Evolutionary conservation across 106 monocot genomes (phyloP).

Genomic region (Dactylorhiza incarnata): DNA sequence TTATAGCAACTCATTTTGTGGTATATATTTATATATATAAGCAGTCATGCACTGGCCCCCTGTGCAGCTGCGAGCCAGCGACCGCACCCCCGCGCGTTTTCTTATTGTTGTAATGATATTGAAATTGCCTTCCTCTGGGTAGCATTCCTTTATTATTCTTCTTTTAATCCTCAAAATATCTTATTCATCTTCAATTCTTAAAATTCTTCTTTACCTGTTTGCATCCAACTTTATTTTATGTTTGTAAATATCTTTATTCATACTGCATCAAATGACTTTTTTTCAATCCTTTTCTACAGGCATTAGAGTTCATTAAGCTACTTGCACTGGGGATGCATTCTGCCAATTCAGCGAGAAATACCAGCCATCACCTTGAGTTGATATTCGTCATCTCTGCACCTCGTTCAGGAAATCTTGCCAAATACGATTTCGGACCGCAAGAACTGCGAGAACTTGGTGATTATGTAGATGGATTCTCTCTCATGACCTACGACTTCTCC

Average conservation of each 20-base stretch:
- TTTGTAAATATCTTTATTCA: background rate
- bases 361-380: slow-evolving; percentile 43
- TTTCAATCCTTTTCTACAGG: slow-evolving; percentile 25
- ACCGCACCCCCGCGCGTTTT: no score
- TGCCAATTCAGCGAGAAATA: slow-evolving; percentile 31
- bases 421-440: slow-evolving; percentile 67
- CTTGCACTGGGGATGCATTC: slow-evolving; percentile 64
- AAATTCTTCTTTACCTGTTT: no score
- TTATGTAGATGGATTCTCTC: slow-evolving; percentile 84
- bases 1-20: no score
- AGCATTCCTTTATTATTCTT: no score
- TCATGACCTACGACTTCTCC: slow-evolving; percentile 98
- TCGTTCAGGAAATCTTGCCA: slow-evolving; percentile 45
- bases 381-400: slow-evolving; percentile 78
- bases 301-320: slow-evolving; percentile 58
- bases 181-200: no score
- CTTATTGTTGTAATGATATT: no score
- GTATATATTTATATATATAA: no score
- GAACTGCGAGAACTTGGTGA: slow-evolving; percentile 54
- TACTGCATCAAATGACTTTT: background rate
- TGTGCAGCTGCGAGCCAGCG: no score
- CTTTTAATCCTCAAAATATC: no score
- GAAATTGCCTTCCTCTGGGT: no score
- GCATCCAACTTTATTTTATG: background rate
- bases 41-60: no score